Percentiles rank a stretch among this genome's conserved stretches.
These are phyloP conservation scores for Anaeromyces robustus DNA, from an alignment of 192 early-diverging fungal genomes.

Conservation along the genomic window DNA sequence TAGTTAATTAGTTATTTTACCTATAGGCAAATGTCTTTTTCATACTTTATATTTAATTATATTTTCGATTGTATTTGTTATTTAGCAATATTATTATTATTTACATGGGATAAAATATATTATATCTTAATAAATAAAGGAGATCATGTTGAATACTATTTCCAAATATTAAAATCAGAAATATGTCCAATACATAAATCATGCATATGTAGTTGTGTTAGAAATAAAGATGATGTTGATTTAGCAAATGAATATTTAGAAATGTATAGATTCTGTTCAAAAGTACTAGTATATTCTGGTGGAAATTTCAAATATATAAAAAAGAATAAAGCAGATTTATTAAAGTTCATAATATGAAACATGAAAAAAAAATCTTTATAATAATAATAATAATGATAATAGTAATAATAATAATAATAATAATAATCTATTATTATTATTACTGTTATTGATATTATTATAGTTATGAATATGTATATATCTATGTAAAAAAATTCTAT, in stretches of 20 bases:
- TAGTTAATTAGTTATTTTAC: neutral
- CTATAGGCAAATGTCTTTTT: too few relatives aligned
- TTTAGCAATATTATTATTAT: neutral
- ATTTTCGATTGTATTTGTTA: neutral
- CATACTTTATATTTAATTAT: neutral
- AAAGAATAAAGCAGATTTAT: neutral
- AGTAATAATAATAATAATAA: too few relatives aligned
- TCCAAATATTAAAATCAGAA: neutral
- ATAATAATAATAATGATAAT: too few relatives aligned
- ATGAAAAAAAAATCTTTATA: too few relatives aligned
- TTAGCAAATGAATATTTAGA: neutral
- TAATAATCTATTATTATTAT: too few relatives aligned
- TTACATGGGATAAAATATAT: neutral
- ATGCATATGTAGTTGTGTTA: neutral
- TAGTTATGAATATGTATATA: too few relatives aligned
- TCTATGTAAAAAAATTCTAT: too few relatives aligned
- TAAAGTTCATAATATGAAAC: neutral
- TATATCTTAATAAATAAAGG: neutral
- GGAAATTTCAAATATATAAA: neutral
- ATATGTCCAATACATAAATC: neutral
- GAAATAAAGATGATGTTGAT: neutral
- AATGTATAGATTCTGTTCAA: neutral
- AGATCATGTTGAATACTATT: neutral
- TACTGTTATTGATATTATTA: too few relatives aligned
- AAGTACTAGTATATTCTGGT: neutral